These are phyloP conservation scores for Pisolithus thermaeus DNA, from an alignment of 1,284 basidiomycete genomes.

Conservation along the genomic window DNA sequence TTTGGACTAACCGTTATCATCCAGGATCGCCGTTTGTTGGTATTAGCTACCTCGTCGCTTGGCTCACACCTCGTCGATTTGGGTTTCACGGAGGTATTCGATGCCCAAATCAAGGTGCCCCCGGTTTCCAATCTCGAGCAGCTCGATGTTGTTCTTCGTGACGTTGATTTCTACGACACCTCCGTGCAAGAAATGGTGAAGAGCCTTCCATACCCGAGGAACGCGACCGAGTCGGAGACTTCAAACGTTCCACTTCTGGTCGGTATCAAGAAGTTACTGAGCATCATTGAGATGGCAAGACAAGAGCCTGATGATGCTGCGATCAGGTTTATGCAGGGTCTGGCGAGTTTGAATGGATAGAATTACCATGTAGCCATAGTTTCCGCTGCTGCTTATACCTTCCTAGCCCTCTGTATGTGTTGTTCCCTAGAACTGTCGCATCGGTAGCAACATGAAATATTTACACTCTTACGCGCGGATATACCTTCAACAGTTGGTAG, in stretches of 20 bases:
- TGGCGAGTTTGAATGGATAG: conserved; percentile 58
- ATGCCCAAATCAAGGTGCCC: conserved; percentile 83
- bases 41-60: conserved; percentile 91
- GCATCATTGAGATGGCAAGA: conserved; percentile 92
- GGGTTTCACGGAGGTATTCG: conserved; percentile 85
- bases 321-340: conserved; percentile 64
- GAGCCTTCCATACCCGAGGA: conserved; percentile 37
- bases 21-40: conserved; percentile 84
- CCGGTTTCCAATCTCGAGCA: conserved; percentile 72
- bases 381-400: background rate
- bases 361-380: background rate
- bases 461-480: too few relatives aligned
- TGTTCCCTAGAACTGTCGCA: too few relatives aligned
- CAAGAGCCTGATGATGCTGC: conserved; percentile 83
- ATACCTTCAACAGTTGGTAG: too few relatives aligned
- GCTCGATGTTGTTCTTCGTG: conserved; percentile 77
- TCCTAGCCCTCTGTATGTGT: background rate
- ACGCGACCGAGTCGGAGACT: conserved; percentile 40
- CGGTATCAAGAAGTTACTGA: conserved; percentile 93
- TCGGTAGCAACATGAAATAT: too few relatives aligned
- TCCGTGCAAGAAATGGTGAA: background rate
- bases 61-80: conserved; percentile 86
- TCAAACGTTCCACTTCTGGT: conserved; percentile 58
- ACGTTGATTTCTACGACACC: conserved; percentile 70
- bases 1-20: conserved; percentile 7